These are phyloP conservation scores for Wallemia mellicola DNA, from an alignment of 1,284 basidiomycete species.

Conservation along the genomic window DNA sequence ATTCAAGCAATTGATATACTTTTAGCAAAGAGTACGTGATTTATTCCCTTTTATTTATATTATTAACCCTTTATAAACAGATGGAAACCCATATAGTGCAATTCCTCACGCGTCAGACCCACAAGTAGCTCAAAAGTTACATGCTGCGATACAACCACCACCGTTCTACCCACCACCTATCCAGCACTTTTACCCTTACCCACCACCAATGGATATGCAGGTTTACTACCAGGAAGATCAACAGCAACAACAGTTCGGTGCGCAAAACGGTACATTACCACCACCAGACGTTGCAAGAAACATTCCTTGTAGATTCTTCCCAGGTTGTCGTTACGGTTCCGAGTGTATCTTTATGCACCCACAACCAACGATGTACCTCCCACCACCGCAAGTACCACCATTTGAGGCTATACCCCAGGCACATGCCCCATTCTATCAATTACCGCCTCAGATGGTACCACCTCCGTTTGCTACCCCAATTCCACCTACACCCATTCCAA, in stretches of 20 bases:
- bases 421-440: neutral
- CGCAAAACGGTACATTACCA: conserved; percentile 10
- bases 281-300: conserved; percentile 17
- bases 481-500: neutral
- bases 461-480: neutral
- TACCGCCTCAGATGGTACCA: neutral
- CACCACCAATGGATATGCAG: neutral
- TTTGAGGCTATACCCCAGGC: neutral
- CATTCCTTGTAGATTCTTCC: conserved; percentile 17
- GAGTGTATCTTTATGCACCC: conserved; percentile 14
- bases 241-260: neutral
- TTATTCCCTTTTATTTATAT: neutral
- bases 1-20: neutral
- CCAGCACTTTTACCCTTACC: neutral
- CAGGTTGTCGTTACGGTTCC: conserved; percentile 14
- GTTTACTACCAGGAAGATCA: neutral
- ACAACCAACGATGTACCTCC: neutral
- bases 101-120: neutral
- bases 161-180: neutral
- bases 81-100: neutral
- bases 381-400: neutral
- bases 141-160: neutral
- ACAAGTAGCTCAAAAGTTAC: neutral
- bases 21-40: neutral
- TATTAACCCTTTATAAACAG: neutral